Percentiles rank a stretch among this genome's conserved stretches.
Conservation (phyloP, 768 basidiomycete genomes). For the Daedaleopsis nitida region DNA sequence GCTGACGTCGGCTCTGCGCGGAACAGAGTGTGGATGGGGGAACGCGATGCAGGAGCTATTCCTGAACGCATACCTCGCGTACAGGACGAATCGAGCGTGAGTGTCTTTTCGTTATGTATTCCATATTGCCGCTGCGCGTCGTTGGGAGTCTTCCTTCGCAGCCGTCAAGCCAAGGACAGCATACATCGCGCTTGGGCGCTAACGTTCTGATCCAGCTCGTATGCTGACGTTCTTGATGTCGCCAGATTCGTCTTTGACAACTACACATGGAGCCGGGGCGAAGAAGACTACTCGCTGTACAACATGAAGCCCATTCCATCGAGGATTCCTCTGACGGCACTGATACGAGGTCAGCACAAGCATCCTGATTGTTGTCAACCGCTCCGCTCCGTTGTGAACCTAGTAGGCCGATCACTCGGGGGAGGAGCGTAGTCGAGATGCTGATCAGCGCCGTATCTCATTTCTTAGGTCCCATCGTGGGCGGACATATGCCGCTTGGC, state of each 20-base stretch:
- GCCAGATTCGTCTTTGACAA: constrained; percentile 53
- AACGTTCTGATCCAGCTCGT: background rate
- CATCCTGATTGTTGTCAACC: too few relatives aligned
- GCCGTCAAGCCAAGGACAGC: too few relatives aligned
- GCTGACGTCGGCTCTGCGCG: background rate
- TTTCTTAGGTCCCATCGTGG: constrained; percentile 41
- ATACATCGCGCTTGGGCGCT: background rate
- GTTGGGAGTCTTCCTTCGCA: too few relatives aligned
- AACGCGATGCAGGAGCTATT: constrained; percentile 43
- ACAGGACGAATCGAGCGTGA: constrained; percentile 38
- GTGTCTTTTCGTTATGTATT: constrained; percentile 15
- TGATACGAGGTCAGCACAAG: constrained; percentile 46
- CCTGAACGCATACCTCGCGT: constrained; percentile 37
- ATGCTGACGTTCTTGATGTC: background rate
- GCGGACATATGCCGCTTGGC: constrained; percentile 38
- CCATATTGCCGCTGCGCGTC: too few relatives aligned
- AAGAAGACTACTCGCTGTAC: constrained; percentile 39
- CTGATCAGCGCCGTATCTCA: too few relatives aligned
- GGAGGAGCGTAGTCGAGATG: too few relatives aligned
- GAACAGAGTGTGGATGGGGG: constrained; percentile 41
- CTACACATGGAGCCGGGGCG: constrained; percentile 51
- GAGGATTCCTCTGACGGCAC: constrained; percentile 52
- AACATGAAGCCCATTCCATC: constrained; percentile 53
- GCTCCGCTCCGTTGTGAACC: too few relatives aligned
- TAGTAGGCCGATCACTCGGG: too few relatives aligned